A percentile compares a stretch with the other conserved stretches of the same genome.
Conservation (phyloP, 1,139 yeast species). For the Saccharomycopsis hybrid region DNA sequence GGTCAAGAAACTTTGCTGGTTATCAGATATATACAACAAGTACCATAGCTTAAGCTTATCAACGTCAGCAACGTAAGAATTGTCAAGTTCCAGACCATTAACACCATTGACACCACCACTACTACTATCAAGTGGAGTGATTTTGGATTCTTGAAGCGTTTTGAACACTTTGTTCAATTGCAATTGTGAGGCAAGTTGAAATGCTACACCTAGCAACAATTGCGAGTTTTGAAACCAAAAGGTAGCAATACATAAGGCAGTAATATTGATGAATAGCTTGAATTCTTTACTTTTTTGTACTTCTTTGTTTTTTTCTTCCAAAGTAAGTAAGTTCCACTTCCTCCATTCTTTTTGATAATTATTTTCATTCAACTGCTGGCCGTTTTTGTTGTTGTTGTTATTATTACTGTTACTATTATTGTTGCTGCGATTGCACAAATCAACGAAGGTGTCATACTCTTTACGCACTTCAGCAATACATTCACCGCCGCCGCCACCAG, state of each 20-base stretch:
- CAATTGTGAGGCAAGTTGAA: slow-evolving; percentile 47
- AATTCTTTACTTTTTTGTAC: slow-evolving; percentile 28
- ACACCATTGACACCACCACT: slow-evolving; percentile 5
- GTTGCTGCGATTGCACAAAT: slow-evolving; percentile 17
- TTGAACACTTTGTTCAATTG: background rate
- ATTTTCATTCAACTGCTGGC: no score
- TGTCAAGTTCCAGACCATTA: slow-evolving; percentile 11
- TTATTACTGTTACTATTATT: slow-evolving; percentile 19
- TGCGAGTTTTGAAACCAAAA: slow-evolving; percentile 65
- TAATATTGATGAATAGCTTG: slow-evolving; percentile 53
- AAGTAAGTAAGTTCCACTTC: slow-evolving; percentile 17
- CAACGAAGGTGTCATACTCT: slow-evolving; percentile 19
- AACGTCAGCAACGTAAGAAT: slow-evolving; percentile 29
- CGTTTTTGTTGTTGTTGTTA: no score
- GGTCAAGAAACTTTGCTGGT: slow-evolving; percentile 55
- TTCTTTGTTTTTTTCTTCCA: slow-evolving; percentile 13
- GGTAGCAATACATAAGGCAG: slow-evolving; percentile 60
- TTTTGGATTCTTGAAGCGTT: background rate
- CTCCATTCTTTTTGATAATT: background rate
- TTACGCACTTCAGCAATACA: background rate
- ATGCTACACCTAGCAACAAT: slow-evolving; percentile 60
- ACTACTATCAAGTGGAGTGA: background rate
- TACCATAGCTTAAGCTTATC: slow-evolving; percentile 61
- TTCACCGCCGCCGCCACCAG: background rate
- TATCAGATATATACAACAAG: slow-evolving; percentile 59